A percentile compares a stretch with the other conserved stretches of the same genome.
phyloP scores from a whole-genome alignment of 495 filamentous ascomycete species.

The Penicillium arizonense region DNA sequence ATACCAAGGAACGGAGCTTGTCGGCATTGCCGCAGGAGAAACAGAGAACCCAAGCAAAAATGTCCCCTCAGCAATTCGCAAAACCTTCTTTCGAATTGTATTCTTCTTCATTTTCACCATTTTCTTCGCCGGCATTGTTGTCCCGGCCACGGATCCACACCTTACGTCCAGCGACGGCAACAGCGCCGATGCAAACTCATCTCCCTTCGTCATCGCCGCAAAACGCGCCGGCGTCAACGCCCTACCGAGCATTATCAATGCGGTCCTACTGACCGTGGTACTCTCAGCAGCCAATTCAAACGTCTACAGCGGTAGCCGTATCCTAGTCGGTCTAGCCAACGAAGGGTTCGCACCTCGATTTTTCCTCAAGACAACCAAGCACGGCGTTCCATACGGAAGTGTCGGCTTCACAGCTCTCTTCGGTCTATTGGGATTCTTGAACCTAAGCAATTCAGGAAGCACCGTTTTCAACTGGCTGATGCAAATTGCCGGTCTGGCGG shows the following conservation, averaged over 20 bases:
- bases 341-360: conserved; percentile 54
- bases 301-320: conserved; percentile 67
- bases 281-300: conserved; percentile 71
- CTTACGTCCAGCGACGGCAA: conserved; percentile 29
- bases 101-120: conserved; percentile 66
- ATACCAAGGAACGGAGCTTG: conserved; percentile 62
- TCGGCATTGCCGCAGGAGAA: conserved; percentile 67
- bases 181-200: conserved; percentile 54
- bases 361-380: conserved; percentile 41
- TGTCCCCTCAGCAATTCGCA: conserved; percentile 64
- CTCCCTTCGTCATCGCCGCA: conserved; percentile 61
- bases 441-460: conserved; percentile 30
- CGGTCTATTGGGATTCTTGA: conserved; percentile 44
- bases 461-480: conserved; percentile 54
- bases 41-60: conserved; percentile 64
- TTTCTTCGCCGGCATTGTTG: conserved; percentile 68
- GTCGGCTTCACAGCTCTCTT: conserved; percentile 43
- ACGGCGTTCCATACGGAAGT: conserved; percentile 45
- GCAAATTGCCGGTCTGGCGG: conserved; percentile 58
- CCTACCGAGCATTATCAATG: conserved; percentile 73
- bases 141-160: conserved; percentile 45
- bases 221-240: conserved; percentile 57
- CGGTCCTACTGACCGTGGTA: conserved; percentile 64
- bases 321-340: conserved; percentile 57
- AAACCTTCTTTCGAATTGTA: conserved; percentile 69